These are phyloP conservation scores for Rubia tinctorum DNA, from an alignment of 305 asterid genomes.

Conservation along the genomic window DNA sequence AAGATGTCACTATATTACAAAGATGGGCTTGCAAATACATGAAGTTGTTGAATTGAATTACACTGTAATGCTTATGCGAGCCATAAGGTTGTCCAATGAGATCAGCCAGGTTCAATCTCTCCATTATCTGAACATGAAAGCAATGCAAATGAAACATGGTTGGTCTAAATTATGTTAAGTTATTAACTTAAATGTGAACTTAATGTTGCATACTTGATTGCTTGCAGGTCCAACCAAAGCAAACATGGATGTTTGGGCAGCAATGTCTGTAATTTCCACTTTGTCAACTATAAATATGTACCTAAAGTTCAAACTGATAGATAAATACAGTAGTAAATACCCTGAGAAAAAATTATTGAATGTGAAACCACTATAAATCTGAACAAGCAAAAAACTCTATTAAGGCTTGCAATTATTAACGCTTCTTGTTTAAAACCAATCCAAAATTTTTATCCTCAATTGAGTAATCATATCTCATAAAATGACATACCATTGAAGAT, in stretches of 20 bases:
- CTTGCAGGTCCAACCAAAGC: slow-evolving; percentile 80
- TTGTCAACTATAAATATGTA: slow-evolving; percentile 92
- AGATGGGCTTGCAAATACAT: background rate
- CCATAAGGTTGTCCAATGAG: slow-evolving; percentile 88
- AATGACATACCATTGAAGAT: background rate
- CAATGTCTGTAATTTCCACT: slow-evolving; percentile 86
- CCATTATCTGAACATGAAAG: slow-evolving; percentile 65
- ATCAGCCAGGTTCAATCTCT: slow-evolving; percentile 67
- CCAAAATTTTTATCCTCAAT: background rate
- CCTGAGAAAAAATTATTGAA: background rate
- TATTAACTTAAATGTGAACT: slow-evolving; percentile 13
- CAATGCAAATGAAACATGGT: slow-evolving; percentile 20
- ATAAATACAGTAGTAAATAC: background rate
- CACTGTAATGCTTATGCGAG: slow-evolving; percentile 81
- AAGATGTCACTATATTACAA: background rate
- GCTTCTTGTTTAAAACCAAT: background rate
- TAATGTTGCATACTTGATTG: slow-evolving; percentile 45
- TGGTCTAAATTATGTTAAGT: slow-evolving; percentile 10
- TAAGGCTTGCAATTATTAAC: background rate
- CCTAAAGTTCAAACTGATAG: slow-evolving; percentile 32
- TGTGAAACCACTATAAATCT: background rate
- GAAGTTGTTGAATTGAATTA: slow-evolving; percentile 21
- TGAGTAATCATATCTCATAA: background rate
- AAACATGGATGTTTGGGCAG: slow-evolving; percentile 74
- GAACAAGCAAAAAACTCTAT: background rate